These are phyloP conservation scores for Rhizophora apiculata DNA, from an alignment of 345 rosid species.

Conservation along the genomic window DNA sequence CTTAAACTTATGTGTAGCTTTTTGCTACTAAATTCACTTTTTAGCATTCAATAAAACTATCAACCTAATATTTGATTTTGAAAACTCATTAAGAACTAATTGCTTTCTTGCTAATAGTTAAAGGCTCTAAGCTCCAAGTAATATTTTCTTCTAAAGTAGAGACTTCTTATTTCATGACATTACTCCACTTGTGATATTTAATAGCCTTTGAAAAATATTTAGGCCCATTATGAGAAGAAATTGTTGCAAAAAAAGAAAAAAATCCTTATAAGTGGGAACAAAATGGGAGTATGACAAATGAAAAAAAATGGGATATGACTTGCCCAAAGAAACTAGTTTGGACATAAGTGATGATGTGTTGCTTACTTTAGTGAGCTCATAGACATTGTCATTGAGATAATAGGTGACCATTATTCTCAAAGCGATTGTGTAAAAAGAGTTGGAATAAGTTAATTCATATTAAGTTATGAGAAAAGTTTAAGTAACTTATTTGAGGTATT, in stretches of 20 bases:
- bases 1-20: background rate
- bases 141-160: too few relatives aligned
- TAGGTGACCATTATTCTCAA: background rate
- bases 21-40: background rate
- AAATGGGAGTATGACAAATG: background rate
- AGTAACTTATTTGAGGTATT: too few relatives aligned
- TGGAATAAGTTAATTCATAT: background rate
- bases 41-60: too few relatives aligned
- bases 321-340: background rate
- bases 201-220: background rate
- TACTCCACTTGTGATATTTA: background rate
- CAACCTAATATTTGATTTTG: too few relatives aligned
- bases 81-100: background rate
- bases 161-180: background rate
- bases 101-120: too few relatives aligned
- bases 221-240: background rate
- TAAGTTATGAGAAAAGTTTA: too few relatives aligned
- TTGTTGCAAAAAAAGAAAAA: too few relatives aligned
- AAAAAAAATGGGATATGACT: background rate
- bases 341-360: background rate
- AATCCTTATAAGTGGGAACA: background rate
- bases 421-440: background rate
- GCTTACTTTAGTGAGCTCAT: background rate
- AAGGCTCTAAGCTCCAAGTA: too few relatives aligned
- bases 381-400: background rate